Evolutionary conservation across 768 basidiomycete species (phyloP).

Genomic region (Ramaria sp.): DNA sequence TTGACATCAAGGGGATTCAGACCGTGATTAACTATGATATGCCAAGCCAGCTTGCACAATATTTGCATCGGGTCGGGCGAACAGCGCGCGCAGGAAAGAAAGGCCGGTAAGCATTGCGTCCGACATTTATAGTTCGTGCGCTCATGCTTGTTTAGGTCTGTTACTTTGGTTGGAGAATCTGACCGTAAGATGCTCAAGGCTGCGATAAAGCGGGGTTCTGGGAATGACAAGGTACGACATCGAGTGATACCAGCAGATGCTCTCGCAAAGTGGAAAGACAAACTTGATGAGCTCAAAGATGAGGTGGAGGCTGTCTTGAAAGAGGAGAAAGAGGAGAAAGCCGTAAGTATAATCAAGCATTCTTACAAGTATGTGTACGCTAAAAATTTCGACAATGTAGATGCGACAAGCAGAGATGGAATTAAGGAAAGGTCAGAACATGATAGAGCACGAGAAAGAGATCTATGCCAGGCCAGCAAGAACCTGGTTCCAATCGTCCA

Average conservation of each 20-base stretch:
- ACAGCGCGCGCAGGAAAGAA: slow-evolving; percentile 91
- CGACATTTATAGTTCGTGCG: neutral
- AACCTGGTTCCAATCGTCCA: slow-evolving; percentile 95
- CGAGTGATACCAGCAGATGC: slow-evolving; percentile 75
- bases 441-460: slow-evolving; percentile 87
- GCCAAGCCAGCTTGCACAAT: slow-evolving; percentile 87
- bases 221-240: slow-evolving; percentile 76
- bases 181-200: slow-evolving; percentile 96
- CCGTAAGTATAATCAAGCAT: slow-evolving; percentile 33
- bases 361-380: slow-evolving; percentile 8
- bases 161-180: slow-evolving; percentile 90
- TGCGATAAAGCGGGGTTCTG: slow-evolving; percentile 79
- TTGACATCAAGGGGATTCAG: slow-evolving; percentile 96
- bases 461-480: slow-evolving; percentile 89
- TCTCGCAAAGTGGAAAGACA: slow-evolving; percentile 57
- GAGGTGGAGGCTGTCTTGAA: slow-evolving; percentile 73
- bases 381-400: slow-evolving; percentile 28
- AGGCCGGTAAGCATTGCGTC: slow-evolving; percentile 56
- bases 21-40: slow-evolving; percentile 99
- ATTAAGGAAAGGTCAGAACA: slow-evolving; percentile 86
- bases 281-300: slow-evolving; percentile 56
- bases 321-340: slow-evolving; percentile 95
- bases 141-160: slow-evolving; percentile 43
- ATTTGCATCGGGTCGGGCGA: slow-evolving; percentile 93
- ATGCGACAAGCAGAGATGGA: slow-evolving; percentile 93